These are phyloP conservation scores for Truncatella angustata DNA, from an alignment of 2,329 filamentous ascomycete genomes.

Conservation along the genomic window DNA sequence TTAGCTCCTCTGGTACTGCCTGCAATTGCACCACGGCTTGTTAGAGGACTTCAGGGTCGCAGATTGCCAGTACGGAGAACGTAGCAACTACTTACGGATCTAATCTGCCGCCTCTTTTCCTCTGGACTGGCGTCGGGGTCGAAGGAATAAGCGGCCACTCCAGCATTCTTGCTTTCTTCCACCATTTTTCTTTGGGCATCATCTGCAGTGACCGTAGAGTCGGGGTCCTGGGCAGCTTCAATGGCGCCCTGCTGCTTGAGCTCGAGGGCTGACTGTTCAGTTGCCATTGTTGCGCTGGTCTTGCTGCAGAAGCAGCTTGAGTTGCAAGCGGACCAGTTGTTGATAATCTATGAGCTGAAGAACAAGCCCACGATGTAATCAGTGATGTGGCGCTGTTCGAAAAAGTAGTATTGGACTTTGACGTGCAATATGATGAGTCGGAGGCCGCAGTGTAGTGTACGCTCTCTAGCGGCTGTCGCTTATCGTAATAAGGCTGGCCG, in stretches of 20 bases:
- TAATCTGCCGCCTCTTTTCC: conserved; percentile 78
- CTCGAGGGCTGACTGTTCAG: conserved; percentile 50
- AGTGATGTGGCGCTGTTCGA: background rate
- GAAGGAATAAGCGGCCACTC: conserved; percentile 79
- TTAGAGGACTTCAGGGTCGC: too few relatives aligned
- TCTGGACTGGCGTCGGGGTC: conserved; percentile 80
- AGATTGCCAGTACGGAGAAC: too few relatives aligned
- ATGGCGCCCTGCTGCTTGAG: conserved; percentile 79
- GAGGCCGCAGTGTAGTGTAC: background rate
- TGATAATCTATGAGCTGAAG: background rate
- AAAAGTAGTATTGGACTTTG: background rate
- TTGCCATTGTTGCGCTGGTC: conserved; percentile 27
- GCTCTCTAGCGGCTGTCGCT: background rate
- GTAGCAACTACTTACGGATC: conserved; percentile 72
- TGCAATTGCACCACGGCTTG: conserved; percentile 28
- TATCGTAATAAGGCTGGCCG: background rate
- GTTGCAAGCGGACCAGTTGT: background rate
- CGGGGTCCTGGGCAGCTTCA: conserved; percentile 71
- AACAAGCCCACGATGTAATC: too few relatives aligned
- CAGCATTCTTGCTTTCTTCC: conserved; percentile 74
- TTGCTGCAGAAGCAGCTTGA: conserved; percentile 27
- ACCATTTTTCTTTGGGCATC: conserved; percentile 73
- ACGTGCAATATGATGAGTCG: too few relatives aligned
- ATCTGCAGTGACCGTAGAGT: conserved; percentile 65
- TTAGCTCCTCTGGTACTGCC: conserved; percentile 64